Base-by-base conservation (phyloP, 2,329 filamentous ascomycete species). In the Diplocarpon mali region DNA sequence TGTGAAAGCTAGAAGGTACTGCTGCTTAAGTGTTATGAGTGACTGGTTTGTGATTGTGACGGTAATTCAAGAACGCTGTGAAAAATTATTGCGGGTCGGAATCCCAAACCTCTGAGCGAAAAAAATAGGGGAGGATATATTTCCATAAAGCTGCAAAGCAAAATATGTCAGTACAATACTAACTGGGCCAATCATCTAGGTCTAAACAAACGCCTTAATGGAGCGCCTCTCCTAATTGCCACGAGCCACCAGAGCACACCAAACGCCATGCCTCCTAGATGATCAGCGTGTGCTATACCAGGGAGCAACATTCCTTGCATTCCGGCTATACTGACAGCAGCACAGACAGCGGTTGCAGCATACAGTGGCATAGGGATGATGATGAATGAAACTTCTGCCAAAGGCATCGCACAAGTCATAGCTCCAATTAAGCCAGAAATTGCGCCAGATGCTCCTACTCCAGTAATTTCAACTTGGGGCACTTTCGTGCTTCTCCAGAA, bases 251-350 rank as follows among this genome's bases (percentile, higher is more conserved):
- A 48, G 12, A 38, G 6, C 9, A 17, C 38, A 16, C 42, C 46
- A 40, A 39, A 48, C 8, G 31, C 42, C 38, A 45, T 47, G 2
- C 48, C 48, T 20, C 48, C 50, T 29, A 55, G 30, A 38, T 55
- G 50, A 32, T 40, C 47, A n/a, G 35, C 47, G 40, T 55, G 53
- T 14, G 44, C 49, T 15, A 51, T 4, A 14, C 29, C 12, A 12
- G 44, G 47, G 16, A 53, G 20, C 36, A 31, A 41, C 4, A 31
- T 35, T 9, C 48, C 42, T 7, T 37, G 31, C 11, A 53, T 38
- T 30, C 46, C 40, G 32, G 36, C 44, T 20, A 50, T 27, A 35
- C 45, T 51, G 2, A 38, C 14, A 15, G n/a, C 42, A 2, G 40
- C 35, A 1, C 17, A 16, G 5, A 47, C 5, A 2, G 30, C 24